Conservation (phyloP, 2,329 filamentous ascomycete genomes). For the Tolypocladium endophyticum region DNA sequence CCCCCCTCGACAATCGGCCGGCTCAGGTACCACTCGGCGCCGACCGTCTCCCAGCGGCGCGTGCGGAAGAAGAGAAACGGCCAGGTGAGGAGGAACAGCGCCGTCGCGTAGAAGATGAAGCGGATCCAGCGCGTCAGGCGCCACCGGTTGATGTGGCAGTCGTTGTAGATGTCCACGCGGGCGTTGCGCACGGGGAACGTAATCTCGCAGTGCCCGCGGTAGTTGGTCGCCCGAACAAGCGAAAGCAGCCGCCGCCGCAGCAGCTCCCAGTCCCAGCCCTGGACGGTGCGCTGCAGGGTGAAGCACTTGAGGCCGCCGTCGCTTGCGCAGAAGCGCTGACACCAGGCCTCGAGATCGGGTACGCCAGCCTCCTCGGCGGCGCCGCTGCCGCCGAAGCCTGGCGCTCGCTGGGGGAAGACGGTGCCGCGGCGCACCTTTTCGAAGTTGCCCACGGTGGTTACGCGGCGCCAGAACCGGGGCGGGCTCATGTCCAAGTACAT, state of each 20-base stretch:
- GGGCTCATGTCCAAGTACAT: constrained; percentile 36
- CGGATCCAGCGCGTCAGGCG: constrained; percentile 53
- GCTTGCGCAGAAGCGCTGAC: constrained; percentile 53
- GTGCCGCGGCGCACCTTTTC: constrained; percentile 57
- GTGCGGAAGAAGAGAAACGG: constrained; percentile 59
- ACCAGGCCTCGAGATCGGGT: constrained; percentile 46
- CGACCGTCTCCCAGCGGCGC: constrained; percentile 53
- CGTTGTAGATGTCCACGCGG: constrained; percentile 52
- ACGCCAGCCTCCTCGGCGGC: constrained; percentile 17
- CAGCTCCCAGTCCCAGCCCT: constrained; percentile 48
- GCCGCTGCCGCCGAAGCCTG: constrained; percentile 25
- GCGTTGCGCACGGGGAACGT: constrained; percentile 47
- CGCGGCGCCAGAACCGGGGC: constrained; percentile 27
- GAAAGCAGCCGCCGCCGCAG: constrained; percentile 40
- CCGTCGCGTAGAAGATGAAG: constrained; percentile 54
- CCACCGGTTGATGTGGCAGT: constrained; percentile 52
- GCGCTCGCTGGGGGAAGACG: constrained; percentile 40
- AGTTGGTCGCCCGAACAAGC: constrained; percentile 55
- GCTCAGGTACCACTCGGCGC: constrained; percentile 43
- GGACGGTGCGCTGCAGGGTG: constrained; percentile 37
- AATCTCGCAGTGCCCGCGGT: constrained; percentile 50
- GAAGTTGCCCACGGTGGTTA: constrained; percentile 44
- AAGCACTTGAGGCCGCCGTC: constrained; percentile 47
- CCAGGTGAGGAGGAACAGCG: constrained; percentile 62
- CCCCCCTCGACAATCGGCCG: constrained; percentile 15